A percentile compares a stretch with the other conserved stretches of the same genome.
These are phyloP conservation scores for Dactylellina haptotyla DNA, from an alignment of 2,329 filamentous ascomycete species.

Conservation along the genomic window DNA sequence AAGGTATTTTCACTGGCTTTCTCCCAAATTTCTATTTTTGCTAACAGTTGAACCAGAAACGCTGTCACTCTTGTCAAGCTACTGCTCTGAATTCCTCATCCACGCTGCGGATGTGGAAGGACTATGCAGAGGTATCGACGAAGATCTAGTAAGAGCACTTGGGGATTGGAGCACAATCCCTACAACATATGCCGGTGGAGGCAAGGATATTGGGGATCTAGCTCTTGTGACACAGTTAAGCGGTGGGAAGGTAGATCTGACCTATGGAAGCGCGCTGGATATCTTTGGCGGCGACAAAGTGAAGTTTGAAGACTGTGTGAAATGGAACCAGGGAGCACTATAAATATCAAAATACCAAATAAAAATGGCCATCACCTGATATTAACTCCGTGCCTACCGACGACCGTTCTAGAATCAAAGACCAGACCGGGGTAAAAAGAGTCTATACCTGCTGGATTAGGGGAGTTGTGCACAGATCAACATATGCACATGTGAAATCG, in stretches of 20 bases:
- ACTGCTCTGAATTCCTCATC: constrained; percentile 95
- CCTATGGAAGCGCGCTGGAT: constrained; percentile 94
- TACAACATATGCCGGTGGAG: constrained; percentile 96
- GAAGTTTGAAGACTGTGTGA: constrained; percentile 85
- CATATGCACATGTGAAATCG: background rate
- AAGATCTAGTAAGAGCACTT: constrained; percentile 79
- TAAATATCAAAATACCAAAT: background rate
- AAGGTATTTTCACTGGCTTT: constrained; percentile 69
- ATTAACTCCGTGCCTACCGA: no score
- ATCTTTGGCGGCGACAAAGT: constrained; percentile 92
- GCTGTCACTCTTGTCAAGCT: constrained; percentile 61
- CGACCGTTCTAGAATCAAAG: background rate
- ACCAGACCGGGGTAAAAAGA: no score
- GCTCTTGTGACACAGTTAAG: constrained; percentile 83
- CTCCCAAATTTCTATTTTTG: background rate
- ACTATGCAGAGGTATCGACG: constrained; percentile 88
- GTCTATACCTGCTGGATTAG: background rate
- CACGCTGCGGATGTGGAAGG: constrained; percentile 98
- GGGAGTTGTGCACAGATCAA: background rate
- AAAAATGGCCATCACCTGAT: background rate
- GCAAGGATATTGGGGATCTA: constrained; percentile 80
- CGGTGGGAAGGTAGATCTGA: constrained; percentile 84
- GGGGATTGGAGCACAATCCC: constrained; percentile 89
- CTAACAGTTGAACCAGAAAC: constrained; percentile 53
- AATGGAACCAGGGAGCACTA: constrained; percentile 74